Evolutionary conservation across 805 yeast genomes (phyloP).

Genomic region (Zygosaccharomyces bailii): DNA sequence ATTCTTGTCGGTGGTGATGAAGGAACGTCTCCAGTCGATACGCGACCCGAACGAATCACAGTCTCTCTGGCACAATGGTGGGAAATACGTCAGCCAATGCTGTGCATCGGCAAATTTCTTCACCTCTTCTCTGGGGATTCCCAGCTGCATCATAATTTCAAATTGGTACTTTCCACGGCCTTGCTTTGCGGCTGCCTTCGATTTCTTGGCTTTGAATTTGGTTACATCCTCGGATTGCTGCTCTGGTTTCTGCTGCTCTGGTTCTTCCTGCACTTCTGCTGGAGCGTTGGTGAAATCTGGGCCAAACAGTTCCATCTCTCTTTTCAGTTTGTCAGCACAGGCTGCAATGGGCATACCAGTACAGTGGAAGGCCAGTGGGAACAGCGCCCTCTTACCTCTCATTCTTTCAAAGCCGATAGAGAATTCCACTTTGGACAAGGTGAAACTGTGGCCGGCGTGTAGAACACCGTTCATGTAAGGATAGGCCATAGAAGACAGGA

Average conservation of each 20-base stretch:
- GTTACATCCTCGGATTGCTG: constrained; percentile 70
- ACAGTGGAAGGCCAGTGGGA: constrained; percentile 98
- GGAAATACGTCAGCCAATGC: constrained; percentile 89
- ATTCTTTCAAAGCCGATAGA: constrained; percentile 91
- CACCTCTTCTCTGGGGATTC: constrained; percentile 80
- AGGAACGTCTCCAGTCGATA: constrained; percentile 97
- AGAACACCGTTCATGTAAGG: constrained; percentile 99
- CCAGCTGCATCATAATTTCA: constrained; percentile 94
- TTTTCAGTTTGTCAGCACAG: constrained; percentile 88
- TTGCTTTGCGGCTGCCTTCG: constrained; percentile 89
- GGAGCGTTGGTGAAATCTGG: constrained; percentile 68
- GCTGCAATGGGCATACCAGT: constrained; percentile 98
- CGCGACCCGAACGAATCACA: constrained; percentile 83
- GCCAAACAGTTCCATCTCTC: constrained; percentile 93
- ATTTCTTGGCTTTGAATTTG: constrained; percentile 87
- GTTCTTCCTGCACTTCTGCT: constrained; percentile 54
- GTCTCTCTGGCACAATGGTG: constrained; percentile 79
- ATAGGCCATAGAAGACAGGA: constrained; percentile 91
- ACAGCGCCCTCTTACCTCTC: constrained; percentile 87
- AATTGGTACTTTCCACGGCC: constrained; percentile 94
- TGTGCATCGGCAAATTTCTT: constrained; percentile 86
- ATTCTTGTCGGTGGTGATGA: constrained; percentile 91
- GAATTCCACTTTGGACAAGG: constrained; percentile 89
- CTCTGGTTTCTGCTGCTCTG: constrained; percentile 34
- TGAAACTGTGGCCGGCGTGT: constrained; percentile 97